phyloP scores from a whole-genome alignment of 129 eudicot species.

The Daucus carota region DNA sequence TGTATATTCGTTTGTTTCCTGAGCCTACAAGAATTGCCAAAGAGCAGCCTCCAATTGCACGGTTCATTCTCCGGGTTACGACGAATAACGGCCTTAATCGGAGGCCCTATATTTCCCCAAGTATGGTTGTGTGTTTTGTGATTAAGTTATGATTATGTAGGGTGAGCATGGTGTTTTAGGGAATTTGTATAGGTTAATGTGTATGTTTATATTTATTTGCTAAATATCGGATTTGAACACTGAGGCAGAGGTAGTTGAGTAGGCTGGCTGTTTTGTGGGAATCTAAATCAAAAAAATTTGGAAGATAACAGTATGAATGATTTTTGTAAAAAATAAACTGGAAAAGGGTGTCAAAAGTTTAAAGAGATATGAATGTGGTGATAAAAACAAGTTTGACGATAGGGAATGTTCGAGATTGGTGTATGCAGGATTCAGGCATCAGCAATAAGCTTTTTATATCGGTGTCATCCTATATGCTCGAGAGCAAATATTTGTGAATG shows the following conservation, averaged over 20 bases:
- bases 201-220: neutral
- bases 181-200: neutral
- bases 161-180: neutral
- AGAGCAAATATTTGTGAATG: neutral
- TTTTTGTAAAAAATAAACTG: neutral
- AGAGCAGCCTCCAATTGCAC: slow-evolving; percentile 87
- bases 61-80: slow-evolving; percentile 60
- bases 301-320: neutral
- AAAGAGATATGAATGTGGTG: neutral
- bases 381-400: neutral
- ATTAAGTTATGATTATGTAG: neutral
- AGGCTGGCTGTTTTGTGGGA: neutral
- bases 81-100: slow-evolving; percentile 42
- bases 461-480: neutral
- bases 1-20: slow-evolving; percentile 67
- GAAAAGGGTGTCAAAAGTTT: neutral
- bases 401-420: neutral
- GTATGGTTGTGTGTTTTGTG: slow-evolving; percentile 18
- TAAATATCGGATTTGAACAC: neutral
- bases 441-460: neutral
- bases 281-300: neutral
- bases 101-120: slow-evolving; percentile 58
- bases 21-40: slow-evolving; percentile 56
- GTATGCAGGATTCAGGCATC: neutral
- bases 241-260: neutral